These are phyloP conservation scores for Pythium dissimile DNA, from an alignment of 352 stramenopile species.

Conservation along the genomic window DNA sequence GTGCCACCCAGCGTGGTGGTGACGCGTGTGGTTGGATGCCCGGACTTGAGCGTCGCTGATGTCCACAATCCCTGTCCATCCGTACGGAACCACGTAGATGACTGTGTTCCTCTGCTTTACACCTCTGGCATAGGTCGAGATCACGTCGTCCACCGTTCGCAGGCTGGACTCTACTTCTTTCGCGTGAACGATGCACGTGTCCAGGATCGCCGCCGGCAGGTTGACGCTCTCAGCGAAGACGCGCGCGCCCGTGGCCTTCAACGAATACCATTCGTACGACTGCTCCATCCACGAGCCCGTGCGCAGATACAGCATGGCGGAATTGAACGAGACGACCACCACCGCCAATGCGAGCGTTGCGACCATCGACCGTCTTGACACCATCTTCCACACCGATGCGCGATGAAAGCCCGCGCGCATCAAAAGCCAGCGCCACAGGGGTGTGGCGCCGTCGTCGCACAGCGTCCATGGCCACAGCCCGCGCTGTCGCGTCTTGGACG, in stretches of 20 bases:
- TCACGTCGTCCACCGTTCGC: conserved; percentile 27
- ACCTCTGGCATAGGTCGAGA: conserved; percentile 13
- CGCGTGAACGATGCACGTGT: conserved; percentile 30
- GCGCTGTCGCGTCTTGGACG: not conserved
- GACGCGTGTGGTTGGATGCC: not conserved
- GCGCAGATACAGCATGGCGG: conserved; percentile 39
- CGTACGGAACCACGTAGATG: conserved; percentile 49
- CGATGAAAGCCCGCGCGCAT: conserved; percentile 10
- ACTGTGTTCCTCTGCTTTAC: conserved; percentile 6
- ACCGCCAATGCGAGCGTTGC: not conserved
- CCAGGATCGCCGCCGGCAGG: conserved; percentile 31
- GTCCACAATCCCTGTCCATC: conserved; percentile 8
- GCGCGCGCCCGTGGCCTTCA: conserved; percentile 37
- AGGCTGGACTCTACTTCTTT: conserved; percentile 11
- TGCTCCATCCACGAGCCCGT: conserved; percentile 46
- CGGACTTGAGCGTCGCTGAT: not conserved
- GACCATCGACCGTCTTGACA: conserved; percentile 1
- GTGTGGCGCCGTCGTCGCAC: not conserved
- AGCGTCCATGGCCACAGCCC: not conserved
- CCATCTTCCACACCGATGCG: conserved; percentile 5
- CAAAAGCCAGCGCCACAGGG: conserved; percentile 2
- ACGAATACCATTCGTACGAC: conserved; percentile 59
- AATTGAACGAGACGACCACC: conserved; percentile 4
- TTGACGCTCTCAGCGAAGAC: conserved; percentile 27
- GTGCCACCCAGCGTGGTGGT: not conserved